Conservation (phyloP, 2,329 filamentous ascomycete species). For the Colletotrichum melonis region DNA sequence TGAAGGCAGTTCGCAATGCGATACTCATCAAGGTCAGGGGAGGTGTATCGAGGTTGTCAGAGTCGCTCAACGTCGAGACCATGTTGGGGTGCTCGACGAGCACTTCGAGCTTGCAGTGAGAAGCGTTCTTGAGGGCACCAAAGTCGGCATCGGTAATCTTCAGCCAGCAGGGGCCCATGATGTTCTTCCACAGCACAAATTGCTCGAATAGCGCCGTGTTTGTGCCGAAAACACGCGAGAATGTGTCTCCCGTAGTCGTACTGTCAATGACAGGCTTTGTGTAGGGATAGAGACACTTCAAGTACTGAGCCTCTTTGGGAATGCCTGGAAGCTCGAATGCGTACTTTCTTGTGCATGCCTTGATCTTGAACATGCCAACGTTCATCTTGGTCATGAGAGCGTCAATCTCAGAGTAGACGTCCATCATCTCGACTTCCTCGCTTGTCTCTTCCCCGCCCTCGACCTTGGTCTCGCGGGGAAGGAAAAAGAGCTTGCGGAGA, state of each 20-base stretch:
- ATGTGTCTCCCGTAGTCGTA: slow-evolving; percentile 83
- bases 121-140: slow-evolving; percentile 86
- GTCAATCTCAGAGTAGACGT: slow-evolving; percentile 92
- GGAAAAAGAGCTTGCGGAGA: slow-evolving; percentile 89
- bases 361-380: slow-evolving; percentile 93
- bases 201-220: slow-evolving; percentile 97
- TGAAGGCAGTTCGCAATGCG: slow-evolving; percentile 87
- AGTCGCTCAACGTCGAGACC: slow-evolving; percentile 78
- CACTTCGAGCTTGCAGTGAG: slow-evolving; percentile 96
- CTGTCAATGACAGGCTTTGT: slow-evolving; percentile 80
- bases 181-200: slow-evolving; percentile 98
- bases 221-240: slow-evolving; percentile 92
- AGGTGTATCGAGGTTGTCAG: slow-evolving; percentile 84
- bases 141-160: slow-evolving; percentile 91
- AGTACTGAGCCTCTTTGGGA: slow-evolving; percentile 88
- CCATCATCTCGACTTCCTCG: slow-evolving; percentile 85
- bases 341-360: slow-evolving; percentile 89
- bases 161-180: slow-evolving; percentile 99
- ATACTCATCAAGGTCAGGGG: slow-evolving; percentile 97
- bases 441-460: slow-evolving; percentile 73
- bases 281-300: slow-evolving; percentile 97
- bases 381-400: slow-evolving; percentile 87
- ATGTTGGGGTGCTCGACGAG: slow-evolving; percentile 81
- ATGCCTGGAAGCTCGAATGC: slow-evolving; percentile 92
- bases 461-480: slow-evolving; percentile 76